Evolutionary conservation across 140 eudicot species (phyloP).

Genomic region (Erigeron philadelphicus): DNA sequence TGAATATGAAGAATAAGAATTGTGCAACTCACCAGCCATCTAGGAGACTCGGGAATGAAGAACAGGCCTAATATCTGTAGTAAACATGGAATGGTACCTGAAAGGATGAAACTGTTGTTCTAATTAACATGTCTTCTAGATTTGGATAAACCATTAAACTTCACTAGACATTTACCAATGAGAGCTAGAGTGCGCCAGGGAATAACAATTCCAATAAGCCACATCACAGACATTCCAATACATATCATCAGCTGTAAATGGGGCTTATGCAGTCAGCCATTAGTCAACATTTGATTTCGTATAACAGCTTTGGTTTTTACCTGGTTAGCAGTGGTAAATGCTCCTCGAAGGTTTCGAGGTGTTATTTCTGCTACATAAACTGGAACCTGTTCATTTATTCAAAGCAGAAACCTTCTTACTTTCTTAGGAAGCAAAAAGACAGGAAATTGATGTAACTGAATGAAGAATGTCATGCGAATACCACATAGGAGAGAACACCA

Average conservation of each 20-base stretch:
- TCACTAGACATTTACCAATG: conserved; percentile 36
- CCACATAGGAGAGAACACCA: conserved; percentile 75
- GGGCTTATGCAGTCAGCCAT: conserved; percentile 21
- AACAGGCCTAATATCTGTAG: conserved; percentile 59
- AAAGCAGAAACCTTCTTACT: conserved; percentile 4
- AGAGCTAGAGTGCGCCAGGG: conserved; percentile 68
- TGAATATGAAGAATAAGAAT: not conserved
- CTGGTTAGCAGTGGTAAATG: conserved; percentile 56
- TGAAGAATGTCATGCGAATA: conserved; percentile 22
- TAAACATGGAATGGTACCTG: conserved; percentile 62
- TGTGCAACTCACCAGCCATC: conserved; percentile 70
- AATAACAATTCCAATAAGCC: conserved; percentile 44
- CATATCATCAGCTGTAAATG: conserved; percentile 63
- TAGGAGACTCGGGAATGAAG: conserved; percentile 83
- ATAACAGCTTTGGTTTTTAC: conserved; percentile 20
- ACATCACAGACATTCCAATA: conserved; percentile 57
- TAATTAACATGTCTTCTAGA: conserved; percentile 10
- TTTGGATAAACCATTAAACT: not conserved
- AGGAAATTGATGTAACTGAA: not conserved
- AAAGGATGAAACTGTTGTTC: not conserved
- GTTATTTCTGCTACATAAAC: conserved; percentile 82
- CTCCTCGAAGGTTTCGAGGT: conserved; percentile 79
- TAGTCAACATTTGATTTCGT: not conserved
- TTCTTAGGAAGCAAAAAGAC: conserved; percentile 1
- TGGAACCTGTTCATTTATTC: conserved; percentile 52